phyloP scores from a whole-genome alignment of 306 rosid species.

The Cyclanthera cordifolia region DNA sequence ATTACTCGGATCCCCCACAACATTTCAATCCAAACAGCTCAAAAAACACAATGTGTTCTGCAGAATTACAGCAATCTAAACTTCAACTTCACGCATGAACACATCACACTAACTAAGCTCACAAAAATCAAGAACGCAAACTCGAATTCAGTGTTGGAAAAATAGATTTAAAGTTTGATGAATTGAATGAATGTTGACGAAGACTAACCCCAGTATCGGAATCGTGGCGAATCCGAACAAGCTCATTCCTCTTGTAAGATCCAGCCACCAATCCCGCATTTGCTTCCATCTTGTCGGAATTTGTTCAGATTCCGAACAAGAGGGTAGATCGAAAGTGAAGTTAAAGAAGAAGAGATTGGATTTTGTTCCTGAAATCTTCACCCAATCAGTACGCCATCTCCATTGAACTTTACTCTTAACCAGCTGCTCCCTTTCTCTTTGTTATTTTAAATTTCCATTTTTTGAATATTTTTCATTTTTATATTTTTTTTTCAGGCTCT shows the following conservation, averaged over 20 bases:
- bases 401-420: slow-evolving; percentile 10
- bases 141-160: no score
- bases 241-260: slow-evolving; percentile 86
- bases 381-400: slow-evolving; percentile 52
- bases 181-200: background rate
- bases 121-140: background rate
- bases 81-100: background rate
- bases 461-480: background rate
- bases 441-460: background rate
- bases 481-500: background rate
- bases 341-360: background rate
- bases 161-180: background rate
- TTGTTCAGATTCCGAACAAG: slow-evolving; percentile 11
- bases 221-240: slow-evolving; percentile 88
- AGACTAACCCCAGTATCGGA: slow-evolving; percentile 72
- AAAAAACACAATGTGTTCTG: background rate
- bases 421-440: slow-evolving; percentile 11
- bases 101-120: background rate
- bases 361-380: slow-evolving; percentile 26
- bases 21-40: background rate
- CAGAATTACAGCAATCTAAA: background rate
- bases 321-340: slow-evolving; percentile 6
- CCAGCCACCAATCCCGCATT: slow-evolving; percentile 91
- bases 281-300: slow-evolving; percentile 52
- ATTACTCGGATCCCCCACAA: slow-evolving; percentile 17